These are phyloP conservation scores for Cicer yamashitae DNA, from an alignment of 306 rosid species.

Conservation along the genomic window DNA sequence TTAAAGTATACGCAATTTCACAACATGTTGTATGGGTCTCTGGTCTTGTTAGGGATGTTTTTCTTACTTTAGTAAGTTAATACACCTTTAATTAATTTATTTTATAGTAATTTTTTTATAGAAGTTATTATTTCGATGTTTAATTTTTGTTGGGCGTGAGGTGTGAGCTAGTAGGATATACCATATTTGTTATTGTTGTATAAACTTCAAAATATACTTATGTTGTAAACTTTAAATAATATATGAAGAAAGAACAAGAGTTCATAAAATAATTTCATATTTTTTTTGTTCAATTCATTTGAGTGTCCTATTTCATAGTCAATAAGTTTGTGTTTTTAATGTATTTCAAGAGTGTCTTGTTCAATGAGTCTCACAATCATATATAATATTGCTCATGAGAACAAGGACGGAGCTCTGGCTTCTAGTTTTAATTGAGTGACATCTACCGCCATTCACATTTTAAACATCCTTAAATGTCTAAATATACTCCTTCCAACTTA, in stretches of 20 bases:
- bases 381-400: rapidly evolving
- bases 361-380: no score
- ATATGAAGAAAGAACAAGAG: neutral
- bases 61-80: slow-evolving; percentile 36
- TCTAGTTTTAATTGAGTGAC: no score
- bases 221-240: slow-evolving; percentile 15
- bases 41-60: slow-evolving; percentile 43
- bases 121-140: slow-evolving; percentile 1
- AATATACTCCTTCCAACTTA: no score
- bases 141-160: slow-evolving; percentile 23
- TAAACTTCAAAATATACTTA: slow-evolving; percentile 13
- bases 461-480: no score
- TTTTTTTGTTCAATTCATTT: neutral
- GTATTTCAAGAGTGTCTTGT: no score
- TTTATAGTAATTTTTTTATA: slow-evolving; percentile 26
- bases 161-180: slow-evolving; percentile 43
- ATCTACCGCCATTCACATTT: no score
- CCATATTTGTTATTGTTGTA: slow-evolving; percentile 38
- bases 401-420: no score
- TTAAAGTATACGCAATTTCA: slow-evolving; percentile 39
- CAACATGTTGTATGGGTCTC: slow-evolving; percentile 9
- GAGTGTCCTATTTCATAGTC: neutral
- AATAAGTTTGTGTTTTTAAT: neutral
- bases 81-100: neutral
- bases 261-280: neutral